Percentiles rank a stretch among this genome's conserved stretches.
These are phyloP conservation scores for Candida argentea DNA, from an alignment of 805 yeast species.

Conservation along the genomic window DNA sequence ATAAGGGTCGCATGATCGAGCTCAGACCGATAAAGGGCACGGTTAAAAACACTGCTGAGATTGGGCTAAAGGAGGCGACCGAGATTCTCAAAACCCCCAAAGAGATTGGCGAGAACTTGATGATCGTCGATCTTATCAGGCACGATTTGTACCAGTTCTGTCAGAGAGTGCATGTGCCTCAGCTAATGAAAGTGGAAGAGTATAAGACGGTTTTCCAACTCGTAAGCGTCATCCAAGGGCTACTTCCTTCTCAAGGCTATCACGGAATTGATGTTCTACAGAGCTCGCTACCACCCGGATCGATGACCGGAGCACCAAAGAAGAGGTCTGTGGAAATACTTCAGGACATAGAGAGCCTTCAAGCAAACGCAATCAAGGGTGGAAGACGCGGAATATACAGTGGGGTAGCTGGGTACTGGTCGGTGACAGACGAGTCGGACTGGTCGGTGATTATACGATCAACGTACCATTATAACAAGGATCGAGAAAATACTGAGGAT, in stretches of 20 bases:
- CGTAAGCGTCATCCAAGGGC: conserved; percentile 80
- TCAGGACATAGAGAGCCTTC: conserved; percentile 43
- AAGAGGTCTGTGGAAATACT: conserved; percentile 81
- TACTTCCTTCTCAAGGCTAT: conserved; percentile 26
- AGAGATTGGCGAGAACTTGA: conserved; percentile 90
- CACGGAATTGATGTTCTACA: conserved; percentile 73
- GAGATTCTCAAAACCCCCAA: conserved; percentile 68
- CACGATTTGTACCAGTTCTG: conserved; percentile 75
- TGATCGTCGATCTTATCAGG: conserved; percentile 93
- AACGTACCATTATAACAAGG: conserved; percentile 53
- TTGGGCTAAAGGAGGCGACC: conserved; percentile 51
- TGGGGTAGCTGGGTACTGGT: conserved; percentile 95
- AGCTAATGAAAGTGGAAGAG: conserved; percentile 87
- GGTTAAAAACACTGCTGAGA: conserved; percentile 51
- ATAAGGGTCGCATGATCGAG: conserved; percentile 41
- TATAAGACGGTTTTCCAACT: conserved; percentile 85
- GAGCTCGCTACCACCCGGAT: conserved; percentile 89
- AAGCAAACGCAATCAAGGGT: conserved; percentile 18
- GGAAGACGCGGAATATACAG: conserved; percentile 78
- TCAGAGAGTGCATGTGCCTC: conserved; percentile 56
- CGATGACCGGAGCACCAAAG: conserved; percentile 99
- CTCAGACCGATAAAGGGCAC: conserved; percentile 96
- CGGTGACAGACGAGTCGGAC: conserved; percentile 75
- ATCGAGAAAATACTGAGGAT: conserved; percentile 17
- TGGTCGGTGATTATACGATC: conserved; percentile 96